Evolutionary conservation across 331 rosid species (phyloP), one percentile per base, ranked within the genome.

Genomic region (Malus hybrid): DNA sequence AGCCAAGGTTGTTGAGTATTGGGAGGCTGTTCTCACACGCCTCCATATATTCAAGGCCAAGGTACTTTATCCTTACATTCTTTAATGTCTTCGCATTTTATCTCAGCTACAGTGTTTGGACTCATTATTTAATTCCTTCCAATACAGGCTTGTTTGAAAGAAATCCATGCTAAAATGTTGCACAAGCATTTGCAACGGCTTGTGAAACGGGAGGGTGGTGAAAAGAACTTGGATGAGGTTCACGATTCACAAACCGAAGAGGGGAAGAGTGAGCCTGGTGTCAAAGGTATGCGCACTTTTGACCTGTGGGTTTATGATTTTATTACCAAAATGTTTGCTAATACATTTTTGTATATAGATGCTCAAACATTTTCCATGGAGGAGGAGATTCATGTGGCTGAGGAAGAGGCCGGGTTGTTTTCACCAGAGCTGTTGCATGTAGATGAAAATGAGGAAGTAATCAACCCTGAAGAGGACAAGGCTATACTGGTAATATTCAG

Each of bases 391-490:
- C 67, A 80, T 10, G 86, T 88, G 76, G 86, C 74, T 77, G 85
- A 87, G 80, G 90, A 84, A 15, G 95, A 85, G 81, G 90, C 91
- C n/a, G 97, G 97, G 70, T 95, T 96, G 67, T 92, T 87, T 85
- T 95, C 99, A 34, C 99, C 99, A 7, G 88, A 86, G 79, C 77
- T 95, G 77, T 75, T 92, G 82, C 96, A 92, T 57, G 96, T 89
- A 52, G 96, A 92, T 85, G 99, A 90, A 31, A 84, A 77, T 68
- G 97, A 92, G 81, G 97, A 89, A 67, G 99, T 91, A 55, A 76
- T 95, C 66, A 96, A 95, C 64, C 97, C 97, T 77, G 99, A 94
- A 84, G 97, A 90, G 86, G 99, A 94, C 72, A 90, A 84, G 81
- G 97, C 96, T 70, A 80, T 85, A 57, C 89, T 92, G 89, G 99